phyloP scores from a whole-genome alignment of 2,329 filamentous ascomycete species.

The Aspergillus vadensis region DNA sequence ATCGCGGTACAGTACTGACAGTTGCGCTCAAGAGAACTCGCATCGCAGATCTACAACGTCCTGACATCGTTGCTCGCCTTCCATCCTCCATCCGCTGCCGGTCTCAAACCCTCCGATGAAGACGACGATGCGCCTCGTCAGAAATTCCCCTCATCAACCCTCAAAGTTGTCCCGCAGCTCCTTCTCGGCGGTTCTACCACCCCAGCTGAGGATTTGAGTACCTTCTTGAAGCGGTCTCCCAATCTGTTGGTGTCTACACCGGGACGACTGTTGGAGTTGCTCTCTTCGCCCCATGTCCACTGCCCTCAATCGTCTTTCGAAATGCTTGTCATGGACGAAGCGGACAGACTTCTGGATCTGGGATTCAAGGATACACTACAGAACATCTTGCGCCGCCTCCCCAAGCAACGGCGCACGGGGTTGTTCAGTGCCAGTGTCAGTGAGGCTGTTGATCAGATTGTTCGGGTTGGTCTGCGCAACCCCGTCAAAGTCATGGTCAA shows the following conservation, averaged over 20 bases:
- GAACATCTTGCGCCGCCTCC: slow-evolving; percentile 77
- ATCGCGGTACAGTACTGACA: background rate
- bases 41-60: slow-evolving; percentile 84
- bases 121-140: slow-evolving; percentile 41
- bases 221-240: slow-evolving; percentile 79
- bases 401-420: slow-evolving; percentile 90
- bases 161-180: slow-evolving; percentile 77
- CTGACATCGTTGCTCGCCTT: slow-evolving; percentile 76
- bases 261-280: slow-evolving; percentile 81
- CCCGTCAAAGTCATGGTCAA: slow-evolving; percentile 94
- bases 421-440: slow-evolving; percentile 95
- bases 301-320: slow-evolving; percentile 89
- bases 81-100: slow-evolving; percentile 71
- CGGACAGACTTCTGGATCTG: slow-evolving; percentile 86
- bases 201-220: slow-evolving; percentile 80
- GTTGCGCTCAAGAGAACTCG: slow-evolving; percentile 68
- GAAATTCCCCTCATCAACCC: slow-evolving; percentile 50
- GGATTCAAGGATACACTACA: slow-evolving; percentile 92
- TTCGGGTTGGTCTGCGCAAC: slow-evolving; percentile 87
- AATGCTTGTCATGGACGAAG: slow-evolving; percentile 89
- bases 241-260: slow-evolving; percentile 91
- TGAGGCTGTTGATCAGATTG: slow-evolving; percentile 90
- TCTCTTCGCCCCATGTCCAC: slow-evolving; percentile 84
- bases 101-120: slow-evolving; percentile 47
- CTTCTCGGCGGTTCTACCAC: slow-evolving; percentile 83